Conservation (phyloP, 179 eudicot species). For the Patellifolia procumbens region DNA sequence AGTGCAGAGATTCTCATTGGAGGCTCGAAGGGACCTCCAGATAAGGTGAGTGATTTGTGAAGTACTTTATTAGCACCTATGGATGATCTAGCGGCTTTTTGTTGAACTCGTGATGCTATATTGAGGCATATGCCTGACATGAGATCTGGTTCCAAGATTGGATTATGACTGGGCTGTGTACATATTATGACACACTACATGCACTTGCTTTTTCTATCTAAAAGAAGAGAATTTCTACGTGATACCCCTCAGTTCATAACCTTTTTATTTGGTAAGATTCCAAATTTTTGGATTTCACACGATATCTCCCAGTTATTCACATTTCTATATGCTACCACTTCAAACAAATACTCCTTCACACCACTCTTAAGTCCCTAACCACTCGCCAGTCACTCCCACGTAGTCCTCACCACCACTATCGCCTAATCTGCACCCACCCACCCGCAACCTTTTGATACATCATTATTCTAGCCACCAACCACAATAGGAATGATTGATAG, state of each 20-base stretch:
- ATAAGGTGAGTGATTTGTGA: conserved; percentile 63
- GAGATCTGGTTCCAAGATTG: not conserved
- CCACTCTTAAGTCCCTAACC: too few species aligned
- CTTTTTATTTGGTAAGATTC: not conserved
- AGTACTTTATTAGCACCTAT: not conserved
- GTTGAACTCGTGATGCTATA: not conserved
- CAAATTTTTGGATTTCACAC: not conserved
- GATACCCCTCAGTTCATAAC: not conserved
- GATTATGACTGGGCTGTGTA: not conserved
- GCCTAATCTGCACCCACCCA: too few species aligned
- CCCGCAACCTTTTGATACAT: too few species aligned
- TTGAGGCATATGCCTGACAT: not conserved
- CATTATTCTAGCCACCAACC: too few species aligned
- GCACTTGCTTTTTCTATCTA: not conserved
- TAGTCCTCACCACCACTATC: too few species aligned
- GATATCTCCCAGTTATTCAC: too few species aligned
- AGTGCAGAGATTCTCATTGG: conserved; percentile 92
- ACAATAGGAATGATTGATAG: too few species aligned
- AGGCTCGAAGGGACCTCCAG: conserved; percentile 86
- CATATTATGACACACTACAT: not conserved
- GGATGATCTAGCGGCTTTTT: not conserved
- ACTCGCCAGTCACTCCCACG: too few species aligned
- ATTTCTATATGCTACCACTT: too few species aligned
- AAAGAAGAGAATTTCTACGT: not conserved
- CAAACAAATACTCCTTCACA: too few species aligned